Conservation (phyloP, 2,329 filamentous ascomycete genomes). For the Teratosphaeria gauchensis region DNA sequence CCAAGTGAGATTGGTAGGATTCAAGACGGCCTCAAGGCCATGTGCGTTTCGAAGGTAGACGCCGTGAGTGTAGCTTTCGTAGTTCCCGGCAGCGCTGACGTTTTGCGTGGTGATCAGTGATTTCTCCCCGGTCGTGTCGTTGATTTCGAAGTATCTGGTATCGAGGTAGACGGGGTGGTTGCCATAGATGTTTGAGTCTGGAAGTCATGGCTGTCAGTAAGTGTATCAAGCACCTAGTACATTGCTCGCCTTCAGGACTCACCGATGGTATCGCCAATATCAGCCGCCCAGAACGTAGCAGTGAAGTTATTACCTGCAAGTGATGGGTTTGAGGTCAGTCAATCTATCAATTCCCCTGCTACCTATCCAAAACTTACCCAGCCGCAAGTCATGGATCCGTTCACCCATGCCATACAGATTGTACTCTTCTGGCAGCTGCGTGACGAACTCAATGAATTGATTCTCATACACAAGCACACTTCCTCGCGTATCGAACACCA, state of each 20-base stretch:
- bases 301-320: conserved; percentile 51
- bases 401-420: conserved; percentile 63
- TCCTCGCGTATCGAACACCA: conserved; percentile 57
- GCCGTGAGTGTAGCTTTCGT: conserved; percentile 62
- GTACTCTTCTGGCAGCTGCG: conserved; percentile 57
- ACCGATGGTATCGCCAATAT: conserved; percentile 54
- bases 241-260: background rate
- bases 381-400: conserved; percentile 57
- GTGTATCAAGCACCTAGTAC: background rate
- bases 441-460: conserved; percentile 67
- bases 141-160: conserved; percentile 60
- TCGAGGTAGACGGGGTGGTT: conserved; percentile 71
- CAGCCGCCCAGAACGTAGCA: conserved; percentile 57
- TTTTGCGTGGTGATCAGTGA: conserved; percentile 46
- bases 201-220: background rate
- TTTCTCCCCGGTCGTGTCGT: conserved; percentile 34
- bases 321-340: too few species aligned
- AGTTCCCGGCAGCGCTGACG: conserved; percentile 43
- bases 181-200: conserved; percentile 58
- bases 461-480: conserved; percentile 62
- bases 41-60: conserved; percentile 71
- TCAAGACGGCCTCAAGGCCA: conserved; percentile 61
- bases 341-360: too few species aligned
- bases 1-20: conserved; percentile 59
- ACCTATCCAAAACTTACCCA: conserved; percentile 35